A percentile compares a stretch with the other conserved stretches of the same genome.
phyloP scores from a whole-genome alignment of 2,329 filamentous ascomycete species.

The Stagonosporopsis chrysanthemi region DNA sequence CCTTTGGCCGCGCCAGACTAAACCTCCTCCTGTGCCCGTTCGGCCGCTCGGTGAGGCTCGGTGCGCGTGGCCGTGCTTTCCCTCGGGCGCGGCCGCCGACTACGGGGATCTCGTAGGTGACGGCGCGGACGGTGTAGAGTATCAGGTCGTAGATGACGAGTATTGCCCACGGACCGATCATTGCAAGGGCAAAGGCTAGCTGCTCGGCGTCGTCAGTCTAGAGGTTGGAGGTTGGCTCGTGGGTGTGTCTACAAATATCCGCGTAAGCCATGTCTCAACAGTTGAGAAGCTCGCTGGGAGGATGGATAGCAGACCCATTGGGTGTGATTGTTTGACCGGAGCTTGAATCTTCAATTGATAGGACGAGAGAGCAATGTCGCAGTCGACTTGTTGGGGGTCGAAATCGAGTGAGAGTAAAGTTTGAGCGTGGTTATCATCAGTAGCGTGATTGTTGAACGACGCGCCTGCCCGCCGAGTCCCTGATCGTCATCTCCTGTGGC shows the following conservation, averaged over 20 bases:
- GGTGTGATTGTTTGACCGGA: background rate
- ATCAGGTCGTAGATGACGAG: conserved; percentile 69
- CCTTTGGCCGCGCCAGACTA: conserved; percentile 49
- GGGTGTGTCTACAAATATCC: conserved; percentile 64
- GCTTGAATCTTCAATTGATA: background rate
- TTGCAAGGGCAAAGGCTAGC: conserved; percentile 56
- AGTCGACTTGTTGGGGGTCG: background rate
- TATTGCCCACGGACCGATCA: conserved; percentile 67
- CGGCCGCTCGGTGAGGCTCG: conserved; percentile 66
- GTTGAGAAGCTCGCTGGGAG: conserved; percentile 65
- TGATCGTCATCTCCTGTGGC: conserved; percentile 22
- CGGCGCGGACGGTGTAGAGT: conserved; percentile 67
- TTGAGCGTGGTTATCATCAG: background rate
- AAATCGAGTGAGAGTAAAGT: background rate
- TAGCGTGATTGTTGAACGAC: conserved; percentile 8
- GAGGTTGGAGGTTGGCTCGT: too few relatives aligned
- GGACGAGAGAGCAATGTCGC: background rate
- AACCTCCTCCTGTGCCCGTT: conserved; percentile 57
- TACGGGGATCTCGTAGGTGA: conserved; percentile 65
- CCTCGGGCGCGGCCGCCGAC: conserved; percentile 68
- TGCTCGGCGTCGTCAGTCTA: background rate
- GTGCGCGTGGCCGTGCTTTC: conserved; percentile 65
- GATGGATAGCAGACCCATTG: conserved; percentile 71
- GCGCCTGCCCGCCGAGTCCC: background rate
- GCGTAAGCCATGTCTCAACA: conserved; percentile 68